Percentiles rank a stretch among this genome's conserved stretches.
These are phyloP conservation scores for Hippophae rhamnoides DNA, from an alignment of 306 rosid species.

Conservation along the genomic window DNA sequence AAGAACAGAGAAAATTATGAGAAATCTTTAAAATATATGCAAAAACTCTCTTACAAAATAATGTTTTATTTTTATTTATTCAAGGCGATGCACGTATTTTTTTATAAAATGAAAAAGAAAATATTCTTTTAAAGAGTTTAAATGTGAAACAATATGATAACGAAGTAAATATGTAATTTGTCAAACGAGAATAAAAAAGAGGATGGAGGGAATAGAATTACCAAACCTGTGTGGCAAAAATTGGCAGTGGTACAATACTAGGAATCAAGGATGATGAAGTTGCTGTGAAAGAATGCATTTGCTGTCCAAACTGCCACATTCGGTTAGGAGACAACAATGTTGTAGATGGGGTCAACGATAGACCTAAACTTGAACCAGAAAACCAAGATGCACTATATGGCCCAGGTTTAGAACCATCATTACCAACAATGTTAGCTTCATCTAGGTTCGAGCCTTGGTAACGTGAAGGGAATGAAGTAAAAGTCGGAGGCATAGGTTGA, in stretches of 20 bases:
- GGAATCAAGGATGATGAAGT: slow-evolving; percentile 27
- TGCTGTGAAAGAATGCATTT: slow-evolving; percentile 19
- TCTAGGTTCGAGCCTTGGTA: slow-evolving; percentile 25
- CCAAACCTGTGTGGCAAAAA: slow-evolving; percentile 38
- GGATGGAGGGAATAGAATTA: too few species aligned
- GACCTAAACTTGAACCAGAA: slow-evolving; percentile 33
- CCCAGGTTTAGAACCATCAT: slow-evolving; percentile 27
- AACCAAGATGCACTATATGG: slow-evolving; percentile 29
- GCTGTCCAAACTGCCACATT: slow-evolving; percentile 22
- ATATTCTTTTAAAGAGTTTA: too few species aligned
- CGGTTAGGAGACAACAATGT: slow-evolving; percentile 33
- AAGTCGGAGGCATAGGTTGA: slow-evolving; percentile 18
- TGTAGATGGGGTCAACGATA: slow-evolving; percentile 29
- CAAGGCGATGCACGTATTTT: too few species aligned
- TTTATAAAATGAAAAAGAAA: too few species aligned
- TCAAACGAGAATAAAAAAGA: too few species aligned
- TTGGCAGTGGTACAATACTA: slow-evolving; percentile 36
- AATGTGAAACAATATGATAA: too few species aligned
- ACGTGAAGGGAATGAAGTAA: slow-evolving; percentile 23
- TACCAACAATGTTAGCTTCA: slow-evolving; percentile 26
- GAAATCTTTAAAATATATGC: too few species aligned
- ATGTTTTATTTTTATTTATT: too few species aligned
- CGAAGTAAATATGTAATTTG: too few species aligned
- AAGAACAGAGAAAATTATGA: too few species aligned
- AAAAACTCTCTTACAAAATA: too few species aligned